Conservation (phyloP, 2,329 filamentous ascomycete genomes). For the Fusarium solani-melongenae region DNA sequence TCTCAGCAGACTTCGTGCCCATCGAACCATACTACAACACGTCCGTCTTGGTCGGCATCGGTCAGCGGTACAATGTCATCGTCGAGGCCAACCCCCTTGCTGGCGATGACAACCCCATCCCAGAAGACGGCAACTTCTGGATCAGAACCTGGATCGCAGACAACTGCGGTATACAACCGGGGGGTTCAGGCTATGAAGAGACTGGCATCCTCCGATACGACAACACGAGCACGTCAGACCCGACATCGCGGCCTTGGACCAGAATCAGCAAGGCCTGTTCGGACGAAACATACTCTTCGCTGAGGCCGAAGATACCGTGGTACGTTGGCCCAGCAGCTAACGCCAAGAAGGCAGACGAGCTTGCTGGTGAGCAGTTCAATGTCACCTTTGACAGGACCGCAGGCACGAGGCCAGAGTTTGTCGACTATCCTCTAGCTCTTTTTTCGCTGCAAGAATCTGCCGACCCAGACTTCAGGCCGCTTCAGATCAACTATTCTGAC, state of each 20-base stretch:
- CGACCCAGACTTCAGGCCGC: constrained; percentile 10
- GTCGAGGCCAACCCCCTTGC: constrained; percentile 27
- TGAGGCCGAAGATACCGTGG: constrained; percentile 35
- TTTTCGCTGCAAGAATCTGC: constrained; percentile 26
- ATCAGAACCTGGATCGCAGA: constrained; percentile 34
- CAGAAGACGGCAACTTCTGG: constrained; percentile 37
- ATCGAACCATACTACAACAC: constrained; percentile 32
- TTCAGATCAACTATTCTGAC: constrained; percentile 33
- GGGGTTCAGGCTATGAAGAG: constrained; percentile 22
- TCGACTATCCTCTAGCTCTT: constrained; percentile 17
- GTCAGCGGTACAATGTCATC: constrained; percentile 36
- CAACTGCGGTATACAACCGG: background rate
- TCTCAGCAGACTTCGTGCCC: constrained; percentile 32
- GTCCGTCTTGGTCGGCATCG: constrained; percentile 28
- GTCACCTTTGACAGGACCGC: constrained; percentile 15
- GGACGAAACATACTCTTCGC: constrained; percentile 29
- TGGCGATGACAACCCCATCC: constrained; percentile 13
- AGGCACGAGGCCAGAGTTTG: background rate
- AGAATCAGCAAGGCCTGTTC: constrained; percentile 23
- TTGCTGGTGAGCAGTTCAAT: constrained; percentile 26
- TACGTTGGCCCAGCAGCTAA: constrained; percentile 33
- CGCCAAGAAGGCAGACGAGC: background rate
- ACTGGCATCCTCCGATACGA: constrained; percentile 34
- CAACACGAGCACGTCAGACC: background rate
- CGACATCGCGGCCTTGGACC: constrained; percentile 7